These are phyloP conservation scores for Colletotrichum brevisporum DNA, from an alignment of 2,329 filamentous ascomycete species.

Conservation along the genomic window DNA sequence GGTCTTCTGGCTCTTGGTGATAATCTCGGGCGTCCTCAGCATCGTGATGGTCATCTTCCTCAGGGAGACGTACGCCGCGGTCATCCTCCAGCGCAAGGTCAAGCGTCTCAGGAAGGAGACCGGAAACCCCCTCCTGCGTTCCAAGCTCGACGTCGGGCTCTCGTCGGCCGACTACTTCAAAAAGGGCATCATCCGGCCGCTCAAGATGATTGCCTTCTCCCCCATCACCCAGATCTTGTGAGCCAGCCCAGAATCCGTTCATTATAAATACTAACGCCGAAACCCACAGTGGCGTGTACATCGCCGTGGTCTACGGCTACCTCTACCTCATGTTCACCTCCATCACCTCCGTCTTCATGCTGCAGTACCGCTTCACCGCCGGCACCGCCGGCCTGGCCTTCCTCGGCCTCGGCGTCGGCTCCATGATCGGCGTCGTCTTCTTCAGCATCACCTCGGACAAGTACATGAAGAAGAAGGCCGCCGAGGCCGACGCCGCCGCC, in stretches of 20 bases:
- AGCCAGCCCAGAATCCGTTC: constrained; percentile 46
- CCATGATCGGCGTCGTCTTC: constrained; percentile 34
- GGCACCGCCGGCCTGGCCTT: constrained; percentile 42
- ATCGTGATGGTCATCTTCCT: constrained; percentile 56
- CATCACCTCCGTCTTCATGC: constrained; percentile 62
- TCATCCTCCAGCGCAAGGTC: constrained; percentile 61
- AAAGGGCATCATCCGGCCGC: constrained; percentile 62
- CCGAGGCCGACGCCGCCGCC: constrained; percentile 25
- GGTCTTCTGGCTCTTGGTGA: constrained; percentile 63
- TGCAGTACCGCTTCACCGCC: constrained; percentile 53
- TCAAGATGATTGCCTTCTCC: constrained; percentile 62
- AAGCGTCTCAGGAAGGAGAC: constrained; percentile 63
- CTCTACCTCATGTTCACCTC: constrained; percentile 67
- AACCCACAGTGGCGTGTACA: constrained; percentile 46
- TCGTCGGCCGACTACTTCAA: constrained; percentile 57
- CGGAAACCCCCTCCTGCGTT: constrained; percentile 66
- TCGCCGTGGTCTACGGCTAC: constrained; percentile 63
- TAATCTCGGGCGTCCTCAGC: constrained; percentile 53
- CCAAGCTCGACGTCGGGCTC: constrained; percentile 64
- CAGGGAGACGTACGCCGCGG: constrained; percentile 64
- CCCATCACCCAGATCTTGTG: constrained; percentile 58
- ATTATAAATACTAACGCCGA: background rate
- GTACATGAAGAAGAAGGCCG: constrained; percentile 32
- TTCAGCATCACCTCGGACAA: constrained; percentile 37
- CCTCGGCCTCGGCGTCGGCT: constrained; percentile 37